Conservation (phyloP, 1,284 basidiomycete genomes). For the Tetrapyrgos nigripes region DNA sequence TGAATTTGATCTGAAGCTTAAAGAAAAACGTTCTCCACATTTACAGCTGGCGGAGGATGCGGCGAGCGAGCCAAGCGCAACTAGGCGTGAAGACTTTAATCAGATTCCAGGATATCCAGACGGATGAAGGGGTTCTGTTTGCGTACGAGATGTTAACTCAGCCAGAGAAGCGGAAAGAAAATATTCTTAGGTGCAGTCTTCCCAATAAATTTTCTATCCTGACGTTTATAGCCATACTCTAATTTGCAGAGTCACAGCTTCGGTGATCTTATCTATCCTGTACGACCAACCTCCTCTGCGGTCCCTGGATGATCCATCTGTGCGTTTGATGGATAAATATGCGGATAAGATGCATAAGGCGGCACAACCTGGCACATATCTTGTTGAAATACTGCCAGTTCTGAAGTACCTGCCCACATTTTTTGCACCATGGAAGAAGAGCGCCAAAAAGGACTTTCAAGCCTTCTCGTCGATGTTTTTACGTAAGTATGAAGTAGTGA, state of each 20-base stretch:
- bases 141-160: slow-evolving; percentile 1
- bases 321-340: background rate
- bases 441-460: background rate
- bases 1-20: no score
- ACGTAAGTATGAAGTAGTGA: background rate
- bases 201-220: background rate
- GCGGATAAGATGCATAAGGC: slow-evolving; percentile 2
- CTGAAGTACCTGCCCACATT: slow-evolving; percentile 5
- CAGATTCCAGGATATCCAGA: slow-evolving; percentile 5
- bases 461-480: background rate
- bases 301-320: background rate
- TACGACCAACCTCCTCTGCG: background rate
- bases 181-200: slow-evolving; percentile 1
- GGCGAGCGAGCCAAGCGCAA: slow-evolving; percentile 9
- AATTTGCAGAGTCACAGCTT: background rate
- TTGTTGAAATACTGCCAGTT: slow-evolving; percentile 11
- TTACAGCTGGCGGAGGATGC: slow-evolving; percentile 14
- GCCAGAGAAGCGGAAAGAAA: background rate
- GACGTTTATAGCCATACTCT: no score
- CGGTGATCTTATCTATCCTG: background rate
- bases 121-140: slow-evolving; percentile 10
- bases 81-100: background rate
- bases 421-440: slow-evolving; percentile 12
- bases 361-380: slow-evolving; percentile 8
- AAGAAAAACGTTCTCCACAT: no score